Evolutionary conservation across 1,284 basidiomycete species (phyloP).

Genomic region (Macrocystidia cucumis): DNA sequence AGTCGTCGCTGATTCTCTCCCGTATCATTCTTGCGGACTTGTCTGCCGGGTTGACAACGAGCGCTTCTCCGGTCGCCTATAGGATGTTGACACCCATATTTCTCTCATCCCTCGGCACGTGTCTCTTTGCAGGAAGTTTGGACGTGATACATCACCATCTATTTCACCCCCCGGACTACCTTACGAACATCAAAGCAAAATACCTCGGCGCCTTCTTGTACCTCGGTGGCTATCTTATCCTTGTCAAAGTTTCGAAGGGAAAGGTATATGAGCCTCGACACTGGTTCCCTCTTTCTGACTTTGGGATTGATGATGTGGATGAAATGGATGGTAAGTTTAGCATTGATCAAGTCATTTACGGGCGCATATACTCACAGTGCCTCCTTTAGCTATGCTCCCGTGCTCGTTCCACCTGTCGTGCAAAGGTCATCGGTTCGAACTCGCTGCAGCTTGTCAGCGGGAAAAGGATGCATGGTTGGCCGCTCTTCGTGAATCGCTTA

Average conservation of each 20-base stretch:
- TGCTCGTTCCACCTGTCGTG: conserved; percentile 73
- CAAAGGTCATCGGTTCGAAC: conserved; percentile 69
- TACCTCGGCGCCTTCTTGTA: conserved; percentile 89
- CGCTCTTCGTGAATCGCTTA: conserved; percentile 46
- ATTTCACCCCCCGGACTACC: conserved; percentile 24
- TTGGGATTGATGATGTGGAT: conserved; percentile 63
- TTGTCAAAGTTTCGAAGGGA: conserved; percentile 80
- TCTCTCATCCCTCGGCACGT: conserved; percentile 63
- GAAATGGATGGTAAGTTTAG: conserved; percentile 55
- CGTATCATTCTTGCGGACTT: conserved; percentile 41
- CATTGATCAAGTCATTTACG: conserved; percentile 5
- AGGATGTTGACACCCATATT: conserved; percentile 43
- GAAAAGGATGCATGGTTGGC: conserved; percentile 84
- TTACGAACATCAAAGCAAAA: conserved; percentile 62
- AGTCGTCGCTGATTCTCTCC: conserved; percentile 62
- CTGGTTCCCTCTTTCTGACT: conserved; percentile 75
- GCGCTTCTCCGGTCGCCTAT: conserved; percentile 16
- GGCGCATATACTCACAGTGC: conserved; percentile 8
- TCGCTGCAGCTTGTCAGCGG: conserved; percentile 72
- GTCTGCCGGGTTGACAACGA: conserved; percentile 15
- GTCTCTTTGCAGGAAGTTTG: conserved; percentile 72
- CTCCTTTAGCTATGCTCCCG: conserved; percentile 56
- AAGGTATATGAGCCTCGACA: conserved; percentile 80
- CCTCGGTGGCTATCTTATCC: conserved; percentile 73
- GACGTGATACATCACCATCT: conserved; percentile 72